Evolutionary conservation across 192 early-diverging fungal genomes (phyloP).

Genomic region (Coemansia sp.): DNA sequence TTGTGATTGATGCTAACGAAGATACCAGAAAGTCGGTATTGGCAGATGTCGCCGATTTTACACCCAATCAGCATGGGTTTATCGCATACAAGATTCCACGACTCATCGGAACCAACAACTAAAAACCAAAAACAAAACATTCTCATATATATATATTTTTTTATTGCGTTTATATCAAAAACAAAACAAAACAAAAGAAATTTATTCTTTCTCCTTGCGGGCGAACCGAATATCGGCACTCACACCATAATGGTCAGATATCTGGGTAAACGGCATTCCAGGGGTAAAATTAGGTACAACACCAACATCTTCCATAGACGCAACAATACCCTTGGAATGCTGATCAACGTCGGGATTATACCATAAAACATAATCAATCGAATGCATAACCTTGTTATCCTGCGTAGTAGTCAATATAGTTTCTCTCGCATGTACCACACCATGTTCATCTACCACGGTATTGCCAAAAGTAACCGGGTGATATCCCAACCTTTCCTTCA

Average conservation of each 20-base stretch:
- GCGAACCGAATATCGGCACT: constrained; percentile 23
- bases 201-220: background rate
- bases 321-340: constrained; percentile 11
- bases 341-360: constrained; percentile 40
- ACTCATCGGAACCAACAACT: constrained; percentile 4
- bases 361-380: constrained; percentile 59
- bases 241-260: constrained; percentile 60
- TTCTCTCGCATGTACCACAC: constrained; percentile 58
- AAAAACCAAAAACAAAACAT: background rate
- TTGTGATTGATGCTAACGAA: constrained; percentile 36
- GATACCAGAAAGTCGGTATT: constrained; percentile 27
- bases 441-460: constrained; percentile 52
- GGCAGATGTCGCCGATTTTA: constrained; percentile 43
- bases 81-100: constrained; percentile 57
- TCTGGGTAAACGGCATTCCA: constrained; percentile 41
- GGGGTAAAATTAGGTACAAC: constrained; percentile 52
- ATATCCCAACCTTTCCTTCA: constrained; percentile 62
- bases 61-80: constrained; percentile 52
- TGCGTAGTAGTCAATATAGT: constrained; percentile 61
- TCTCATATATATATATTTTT: background rate
- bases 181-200: background rate
- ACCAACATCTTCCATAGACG: constrained; percentile 34
- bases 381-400: constrained; percentile 55
- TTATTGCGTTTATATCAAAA: too few species aligned
- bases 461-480: constrained; percentile 86